Base-by-base conservation (phyloP, 2,329 filamentous ascomycete species). In the Paecilomyces sp. region DNA sequence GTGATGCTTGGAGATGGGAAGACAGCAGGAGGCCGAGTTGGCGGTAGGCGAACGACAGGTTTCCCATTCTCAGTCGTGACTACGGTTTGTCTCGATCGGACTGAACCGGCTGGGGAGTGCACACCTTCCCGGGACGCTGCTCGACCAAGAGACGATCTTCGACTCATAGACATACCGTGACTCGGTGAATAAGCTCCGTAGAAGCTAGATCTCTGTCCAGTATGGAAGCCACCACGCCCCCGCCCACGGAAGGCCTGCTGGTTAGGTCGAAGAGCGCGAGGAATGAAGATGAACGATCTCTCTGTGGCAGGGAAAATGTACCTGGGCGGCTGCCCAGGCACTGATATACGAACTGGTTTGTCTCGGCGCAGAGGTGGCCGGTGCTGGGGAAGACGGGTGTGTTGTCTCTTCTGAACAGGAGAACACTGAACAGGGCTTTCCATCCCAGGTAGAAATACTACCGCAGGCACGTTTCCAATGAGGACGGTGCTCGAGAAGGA, bases 221-320 rank as follows among this genome's bases (percentile, higher is more conserved):
- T 81, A 68, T 92, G 95, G 47, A 90, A 74, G 8, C 74, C 71
- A 41, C 90, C 87, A 70, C 90, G 88, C 61, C 88, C 89, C 58
- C 89, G 83, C 57, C 83, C 83, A 58, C 85, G 81, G 65, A 88
- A 85, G 31, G 87, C 85, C 78, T 96, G 91, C 73, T 96, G 92
- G 72, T 96, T 97, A 13, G 94, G 94, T 66, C 94, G 86, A 79
- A 97, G 84, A 11, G 93, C 93, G 65, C 94, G 85, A 12, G 94
- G 94, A 62, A 99, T 99, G 77, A 99, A 99, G 68, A 97, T 96
- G 74, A 99, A 99, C 0, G 94, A 97, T 64, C 94, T 83, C 68
- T 97, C 92, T 54, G 85, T 82, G 1, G 92, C 89, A 5, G 94
- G 94, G 76, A 94, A 96, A 62, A 97, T 92, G 74, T 97, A 97